Conservation (phyloP, 129 eudicot genomes). For the Smallanthus sonchifolius region DNA sequence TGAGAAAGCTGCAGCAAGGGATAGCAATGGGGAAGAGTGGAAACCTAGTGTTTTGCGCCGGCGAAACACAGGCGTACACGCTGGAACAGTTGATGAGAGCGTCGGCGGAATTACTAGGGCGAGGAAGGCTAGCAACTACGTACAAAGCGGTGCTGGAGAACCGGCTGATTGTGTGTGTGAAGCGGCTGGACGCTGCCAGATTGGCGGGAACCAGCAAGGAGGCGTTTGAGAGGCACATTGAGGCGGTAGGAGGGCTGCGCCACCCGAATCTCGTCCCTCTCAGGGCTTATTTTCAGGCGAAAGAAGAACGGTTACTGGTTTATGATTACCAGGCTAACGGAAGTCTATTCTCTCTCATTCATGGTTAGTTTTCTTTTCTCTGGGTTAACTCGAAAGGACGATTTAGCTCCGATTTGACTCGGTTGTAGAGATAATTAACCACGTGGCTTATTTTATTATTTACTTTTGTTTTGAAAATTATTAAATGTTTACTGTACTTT, state of each 20-base stretch:
- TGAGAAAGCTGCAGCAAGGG: constrained; percentile 47
- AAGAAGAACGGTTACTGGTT: constrained; percentile 69
- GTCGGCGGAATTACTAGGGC: constrained; percentile 77
- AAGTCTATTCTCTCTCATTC: constrained; percentile 71
- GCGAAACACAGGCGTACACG: constrained; percentile 56
- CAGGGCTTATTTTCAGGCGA: constrained; percentile 75
- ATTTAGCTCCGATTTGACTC: constrained; percentile 8
- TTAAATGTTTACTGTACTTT: neutral
- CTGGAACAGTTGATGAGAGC: constrained; percentile 88
- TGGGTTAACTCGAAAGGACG: constrained; percentile 8
- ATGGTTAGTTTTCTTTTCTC: constrained; percentile 39
- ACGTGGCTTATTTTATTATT: neutral
- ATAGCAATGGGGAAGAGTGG: constrained; percentile 65
- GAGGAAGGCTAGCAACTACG: constrained; percentile 68
- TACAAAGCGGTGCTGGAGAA: constrained; percentile 85
- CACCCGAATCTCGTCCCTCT: constrained; percentile 84
- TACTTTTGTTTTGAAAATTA: neutral
- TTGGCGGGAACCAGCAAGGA: constrained; percentile 51
- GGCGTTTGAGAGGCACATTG: constrained; percentile 70
- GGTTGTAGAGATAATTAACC: neutral
- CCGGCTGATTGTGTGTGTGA: constrained; percentile 72
- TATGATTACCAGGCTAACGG: constrained; percentile 89
- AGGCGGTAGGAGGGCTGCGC: constrained; percentile 71
- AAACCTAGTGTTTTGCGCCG: constrained; percentile 64
- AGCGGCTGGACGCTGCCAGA: constrained; percentile 63